Conservation (phyloP, 768 basidiomycete species). For the Psilocybe cyanescens region DNA sequence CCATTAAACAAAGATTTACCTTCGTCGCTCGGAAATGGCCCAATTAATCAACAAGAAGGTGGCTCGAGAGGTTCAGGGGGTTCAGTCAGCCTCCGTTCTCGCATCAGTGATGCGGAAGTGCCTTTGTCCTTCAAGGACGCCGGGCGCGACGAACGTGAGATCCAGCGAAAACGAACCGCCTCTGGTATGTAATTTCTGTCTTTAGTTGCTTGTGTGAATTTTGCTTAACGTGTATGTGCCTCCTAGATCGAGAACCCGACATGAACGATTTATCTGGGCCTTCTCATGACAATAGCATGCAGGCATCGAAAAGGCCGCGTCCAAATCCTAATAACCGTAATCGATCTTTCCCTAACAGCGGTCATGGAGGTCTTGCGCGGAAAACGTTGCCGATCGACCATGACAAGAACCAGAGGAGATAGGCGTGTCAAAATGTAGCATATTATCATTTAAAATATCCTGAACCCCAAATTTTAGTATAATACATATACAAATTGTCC, state of each 20-base stretch:
- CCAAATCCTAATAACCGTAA: slow-evolving; percentile 56
- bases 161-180: slow-evolving; percentile 64
- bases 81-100: slow-evolving; percentile 37
- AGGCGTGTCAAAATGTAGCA: slow-evolving; percentile 32
- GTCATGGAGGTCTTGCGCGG: slow-evolving; percentile 49
- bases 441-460: slow-evolving; percentile 11
- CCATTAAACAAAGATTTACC: slow-evolving; percentile 31
- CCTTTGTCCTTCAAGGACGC: slow-evolving; percentile 55
- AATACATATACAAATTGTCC: slow-evolving; percentile 5
- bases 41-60: slow-evolving; percentile 26
- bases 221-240: neutral
- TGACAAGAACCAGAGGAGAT: slow-evolving; percentile 61
- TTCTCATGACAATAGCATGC: slow-evolving; percentile 40
- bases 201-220: slow-evolving; percentile 5
- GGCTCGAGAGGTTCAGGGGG: slow-evolving; percentile 19
- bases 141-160: slow-evolving; percentile 61
- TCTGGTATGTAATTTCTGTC: slow-evolving; percentile 53
- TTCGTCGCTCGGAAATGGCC: slow-evolving; percentile 17
- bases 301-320: slow-evolving; percentile 62
- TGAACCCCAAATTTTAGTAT: slow-evolving; percentile 9
- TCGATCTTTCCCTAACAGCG: slow-evolving; percentile 25
- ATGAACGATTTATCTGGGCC: slow-evolving; percentile 37
- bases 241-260: slow-evolving; percentile 68
- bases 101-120: slow-evolving; percentile 59
- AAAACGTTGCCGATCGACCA: slow-evolving; percentile 67